Percentiles rank a stretch among this genome's conserved stretches.
These are phyloP conservation scores for Pseudisothecium myosuroides DNA, from an alignment of 225 moss, liverwort and hornwort species.

Conservation along the genomic window DNA sequence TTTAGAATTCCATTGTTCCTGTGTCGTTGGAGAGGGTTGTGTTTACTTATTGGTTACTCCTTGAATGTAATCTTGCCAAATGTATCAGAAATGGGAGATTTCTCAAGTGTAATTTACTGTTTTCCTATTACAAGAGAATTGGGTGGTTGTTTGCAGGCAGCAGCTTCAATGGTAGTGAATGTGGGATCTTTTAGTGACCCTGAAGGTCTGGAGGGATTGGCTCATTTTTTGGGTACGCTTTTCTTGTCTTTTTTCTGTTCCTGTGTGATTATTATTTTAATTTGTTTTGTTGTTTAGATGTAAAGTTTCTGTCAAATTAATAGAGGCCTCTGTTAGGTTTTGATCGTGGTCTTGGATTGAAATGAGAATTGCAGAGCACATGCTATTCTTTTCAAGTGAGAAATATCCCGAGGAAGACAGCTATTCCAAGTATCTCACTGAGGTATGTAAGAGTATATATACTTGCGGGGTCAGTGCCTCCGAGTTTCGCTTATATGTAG, in stretches of 20 bases:
- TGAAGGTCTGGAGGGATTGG: slow-evolving; percentile 80
- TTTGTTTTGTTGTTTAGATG: not conserved
- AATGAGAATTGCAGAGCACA: slow-evolving; percentile 63
- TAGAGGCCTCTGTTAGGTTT: not conserved
- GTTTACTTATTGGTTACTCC: not conserved
- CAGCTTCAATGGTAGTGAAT: slow-evolving; percentile 90
- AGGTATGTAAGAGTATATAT: slow-evolving; percentile 24
- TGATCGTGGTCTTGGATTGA: not conserved
- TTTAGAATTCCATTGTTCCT: not conserved
- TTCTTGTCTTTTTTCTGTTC: not conserved
- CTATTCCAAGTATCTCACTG: slow-evolving; percentile 91
- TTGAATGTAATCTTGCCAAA: not conserved
- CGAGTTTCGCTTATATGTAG: not conserved
- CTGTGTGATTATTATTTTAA: not conserved
- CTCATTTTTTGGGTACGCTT: slow-evolving; percentile 73
- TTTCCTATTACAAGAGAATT: not conserved
- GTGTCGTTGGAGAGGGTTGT: not conserved
- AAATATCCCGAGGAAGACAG: slow-evolving; percentile 99
- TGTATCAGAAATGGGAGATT: not conserved
- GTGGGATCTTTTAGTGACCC: slow-evolving; percentile 95
- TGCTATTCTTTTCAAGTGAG: slow-evolving; percentile 95
- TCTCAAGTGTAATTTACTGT: no score
- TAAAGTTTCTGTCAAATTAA: not conserved
- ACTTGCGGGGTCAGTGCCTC: not conserved
- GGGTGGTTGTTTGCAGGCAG: slow-evolving; percentile 43